Percentiles rank a stretch among this genome's conserved stretches.
These are phyloP conservation scores for Leccinum aurantiacum DNA, from an alignment of 768 basidiomycete genomes.

Conservation along the genomic window DNA sequence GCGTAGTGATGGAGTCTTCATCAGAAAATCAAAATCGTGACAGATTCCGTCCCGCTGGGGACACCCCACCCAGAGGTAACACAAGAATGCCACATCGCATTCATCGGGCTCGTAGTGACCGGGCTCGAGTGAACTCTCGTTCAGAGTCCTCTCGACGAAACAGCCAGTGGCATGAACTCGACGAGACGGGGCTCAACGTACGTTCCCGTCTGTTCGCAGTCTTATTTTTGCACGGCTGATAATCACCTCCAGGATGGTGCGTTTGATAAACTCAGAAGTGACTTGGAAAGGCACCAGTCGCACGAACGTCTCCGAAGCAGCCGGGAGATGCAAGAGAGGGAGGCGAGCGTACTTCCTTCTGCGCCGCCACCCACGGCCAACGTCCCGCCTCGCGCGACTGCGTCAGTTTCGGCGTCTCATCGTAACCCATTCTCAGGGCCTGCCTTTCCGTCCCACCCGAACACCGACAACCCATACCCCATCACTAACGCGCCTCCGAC, in stretches of 20 bases:
- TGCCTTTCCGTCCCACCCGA: not conserved
- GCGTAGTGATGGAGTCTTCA: conserved; percentile 20
- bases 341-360: conserved; percentile 8
- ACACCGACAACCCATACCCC: conserved; percentile 24
- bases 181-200: conserved; percentile 56
- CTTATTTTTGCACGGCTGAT: not conserved
- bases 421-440: conserved; percentile 5
- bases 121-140: conserved; percentile 9
- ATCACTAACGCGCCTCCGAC: not conserved
- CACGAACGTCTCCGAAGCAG: conserved; percentile 7
- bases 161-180: conserved; percentile 42
- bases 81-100: conserved; percentile 51
- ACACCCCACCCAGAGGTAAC: conserved; percentile 26
- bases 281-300: conserved; percentile 51
- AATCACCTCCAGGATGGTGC: conserved; percentile 40
- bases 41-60: conserved; percentile 16
- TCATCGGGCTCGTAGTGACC: conserved; percentile 46
- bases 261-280: conserved; percentile 48
- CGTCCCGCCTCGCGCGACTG: conserved; percentile 13
- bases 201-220: conserved; percentile 18
- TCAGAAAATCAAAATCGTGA: conserved; percentile 7
- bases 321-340: not conserved
- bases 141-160: conserved; percentile 8
- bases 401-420: not conserved
- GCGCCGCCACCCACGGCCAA: conserved; percentile 5